Conservation (phyloP, 768 basidiomycete genomes). For the Paxillus involutus region DNA sequence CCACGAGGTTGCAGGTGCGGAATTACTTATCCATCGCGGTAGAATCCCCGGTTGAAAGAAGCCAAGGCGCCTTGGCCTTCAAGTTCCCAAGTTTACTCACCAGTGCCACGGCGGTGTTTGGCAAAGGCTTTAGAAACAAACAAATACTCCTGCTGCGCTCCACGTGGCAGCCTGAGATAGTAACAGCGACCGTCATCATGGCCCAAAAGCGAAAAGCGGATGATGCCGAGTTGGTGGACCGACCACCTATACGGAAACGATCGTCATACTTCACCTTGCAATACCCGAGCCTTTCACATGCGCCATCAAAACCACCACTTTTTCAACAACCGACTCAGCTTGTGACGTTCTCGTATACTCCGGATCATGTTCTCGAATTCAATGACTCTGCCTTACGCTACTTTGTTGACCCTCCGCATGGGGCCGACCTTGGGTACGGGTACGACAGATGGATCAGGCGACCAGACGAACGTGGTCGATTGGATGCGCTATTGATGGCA, state of each 20-base stretch:
- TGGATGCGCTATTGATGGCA: slow-evolving; percentile 68
- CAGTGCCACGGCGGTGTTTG: slow-evolving; percentile 21
- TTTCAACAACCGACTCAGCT: slow-evolving; percentile 74
- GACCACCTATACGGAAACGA: slow-evolving; percentile 2
- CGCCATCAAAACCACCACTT: slow-evolving; percentile 31
- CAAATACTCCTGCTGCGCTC: slow-evolving; percentile 2
- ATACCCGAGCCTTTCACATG: slow-evolving; percentile 24
- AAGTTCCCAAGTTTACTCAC: too few species aligned
- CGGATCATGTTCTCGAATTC: slow-evolving; percentile 57
- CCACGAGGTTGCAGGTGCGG: not conserved
- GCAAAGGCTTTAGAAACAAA: slow-evolving; percentile 20
- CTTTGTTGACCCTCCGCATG: slow-evolving; percentile 63
- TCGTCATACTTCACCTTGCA: slow-evolving; percentile 5
- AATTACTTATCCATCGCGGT: too few species aligned
- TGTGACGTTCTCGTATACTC: slow-evolving; percentile 71
- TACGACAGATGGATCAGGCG: slow-evolving; percentile 73
- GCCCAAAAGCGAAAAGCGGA: slow-evolving; percentile 27
- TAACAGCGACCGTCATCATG: slow-evolving; percentile 14
- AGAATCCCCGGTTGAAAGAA: not conserved
- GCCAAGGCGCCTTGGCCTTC: too few species aligned
- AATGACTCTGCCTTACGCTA: slow-evolving; percentile 70
- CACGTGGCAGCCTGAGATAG: not conserved
- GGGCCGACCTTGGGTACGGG: slow-evolving; percentile 66
- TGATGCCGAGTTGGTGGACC: slow-evolving; percentile 13
- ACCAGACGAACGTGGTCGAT: slow-evolving; percentile 62